Conservation (phyloP, 179 eudicot species). For the Spinacia oleracea region DNA sequence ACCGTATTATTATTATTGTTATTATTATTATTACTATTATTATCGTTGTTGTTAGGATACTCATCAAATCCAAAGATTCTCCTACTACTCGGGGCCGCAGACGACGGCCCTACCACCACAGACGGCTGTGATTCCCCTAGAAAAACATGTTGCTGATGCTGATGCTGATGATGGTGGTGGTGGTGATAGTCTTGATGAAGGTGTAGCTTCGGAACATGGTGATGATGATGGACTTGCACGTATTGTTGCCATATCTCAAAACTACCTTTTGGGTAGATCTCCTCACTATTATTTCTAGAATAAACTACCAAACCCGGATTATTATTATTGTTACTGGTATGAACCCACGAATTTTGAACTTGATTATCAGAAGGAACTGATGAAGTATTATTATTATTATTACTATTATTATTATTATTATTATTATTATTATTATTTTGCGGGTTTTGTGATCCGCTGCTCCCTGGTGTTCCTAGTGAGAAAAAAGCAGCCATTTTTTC, state of each 20-base stretch:
- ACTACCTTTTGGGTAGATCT: slow-evolving; percentile 50
- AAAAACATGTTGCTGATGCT: slow-evolving; percentile 16
- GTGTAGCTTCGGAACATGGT: slow-evolving; percentile 29
- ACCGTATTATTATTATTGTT: not conserved
- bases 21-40: not conserved
- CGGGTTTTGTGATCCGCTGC: slow-evolving; percentile 23
- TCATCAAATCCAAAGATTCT: slow-evolving; percentile 10
- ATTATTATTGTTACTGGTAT: slow-evolving; percentile 9
- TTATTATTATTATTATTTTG: slow-evolving; percentile 16
- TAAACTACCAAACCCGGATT: not conserved
- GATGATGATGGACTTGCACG: slow-evolving; percentile 65
- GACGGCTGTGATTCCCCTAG: slow-evolving; percentile 25
- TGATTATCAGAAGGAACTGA: not conserved
- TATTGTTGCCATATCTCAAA: slow-evolving; percentile 85
- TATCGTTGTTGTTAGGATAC: not conserved
- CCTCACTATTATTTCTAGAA: slow-evolving; percentile 19
- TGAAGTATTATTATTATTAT: slow-evolving; percentile 19
- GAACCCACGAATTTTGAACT: slow-evolving; percentile 5
- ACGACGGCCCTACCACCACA: slow-evolving; percentile 10
- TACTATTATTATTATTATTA: slow-evolving; percentile 14
- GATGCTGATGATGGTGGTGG: slow-evolving; percentile 30
- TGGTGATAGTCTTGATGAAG: slow-evolving; percentile 28
- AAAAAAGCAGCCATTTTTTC: slow-evolving; percentile 65
- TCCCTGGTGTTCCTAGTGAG: slow-evolving; percentile 56
- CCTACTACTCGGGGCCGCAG: not conserved